phyloP scores from a whole-genome alignment of 2,329 filamentous ascomycete species.

The Aspergillus costaricaensis region DNA sequence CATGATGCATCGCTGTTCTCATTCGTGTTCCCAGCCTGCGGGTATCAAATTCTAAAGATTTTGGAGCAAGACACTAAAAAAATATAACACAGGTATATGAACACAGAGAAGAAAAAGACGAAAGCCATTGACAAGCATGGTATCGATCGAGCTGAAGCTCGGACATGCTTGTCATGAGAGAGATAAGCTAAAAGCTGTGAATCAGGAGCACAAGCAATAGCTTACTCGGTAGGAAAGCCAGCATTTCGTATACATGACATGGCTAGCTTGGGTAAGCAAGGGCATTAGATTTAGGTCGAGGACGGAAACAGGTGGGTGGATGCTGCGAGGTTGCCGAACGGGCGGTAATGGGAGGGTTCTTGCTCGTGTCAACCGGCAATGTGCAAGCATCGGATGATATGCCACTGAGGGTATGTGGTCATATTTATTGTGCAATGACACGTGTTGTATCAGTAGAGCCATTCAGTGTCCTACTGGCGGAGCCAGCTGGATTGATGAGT shows the following conservation, averaged over 20 bases:
- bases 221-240: background rate
- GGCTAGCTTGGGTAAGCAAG: background rate
- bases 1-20: background rate
- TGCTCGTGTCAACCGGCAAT: background rate
- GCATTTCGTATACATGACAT: background rate
- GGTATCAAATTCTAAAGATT: background rate
- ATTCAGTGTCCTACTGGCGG: background rate
- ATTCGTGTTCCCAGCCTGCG: background rate
- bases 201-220: background rate
- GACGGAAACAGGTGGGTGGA: background rate
- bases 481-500: no score
- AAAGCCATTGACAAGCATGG: background rate
- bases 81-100: background rate
- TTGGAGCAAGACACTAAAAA: background rate
- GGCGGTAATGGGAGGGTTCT: background rate
- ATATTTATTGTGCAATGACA: background rate
- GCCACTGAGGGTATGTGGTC: background rate
- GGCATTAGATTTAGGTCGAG: background rate
- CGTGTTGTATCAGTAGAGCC: background rate
- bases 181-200: background rate
- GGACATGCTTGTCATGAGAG: background rate
- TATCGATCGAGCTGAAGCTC: background rate
- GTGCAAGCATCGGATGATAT: background rate
- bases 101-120: conserved; percentile 1
- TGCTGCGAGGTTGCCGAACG: background rate